Evolutionary conservation across 441 rosid genomes (phyloP).

Genomic region (Adansonia gregorii): DNA sequence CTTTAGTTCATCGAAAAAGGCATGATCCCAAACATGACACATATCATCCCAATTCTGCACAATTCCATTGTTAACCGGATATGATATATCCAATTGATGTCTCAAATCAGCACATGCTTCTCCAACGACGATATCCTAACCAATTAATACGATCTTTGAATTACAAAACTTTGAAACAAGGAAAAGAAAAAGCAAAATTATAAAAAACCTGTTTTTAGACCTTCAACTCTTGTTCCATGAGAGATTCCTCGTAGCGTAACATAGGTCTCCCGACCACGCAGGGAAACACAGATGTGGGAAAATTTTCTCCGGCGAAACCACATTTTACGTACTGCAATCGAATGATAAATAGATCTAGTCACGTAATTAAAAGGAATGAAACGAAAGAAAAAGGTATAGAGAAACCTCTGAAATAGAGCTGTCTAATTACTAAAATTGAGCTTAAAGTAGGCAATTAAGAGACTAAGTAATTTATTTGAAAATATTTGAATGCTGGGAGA

Average conservation of each 20-base stretch:
- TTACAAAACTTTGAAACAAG: background rate
- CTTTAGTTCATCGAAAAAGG: slow-evolving; percentile 81
- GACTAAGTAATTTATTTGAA: background rate
- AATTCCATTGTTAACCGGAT: slow-evolving; percentile 95
- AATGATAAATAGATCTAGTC: slow-evolving; percentile 17
- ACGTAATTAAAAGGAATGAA: slow-evolving; percentile 16
- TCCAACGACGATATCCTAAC: slow-evolving; percentile 90
- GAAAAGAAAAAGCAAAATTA: background rate
- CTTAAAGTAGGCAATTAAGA: background rate
- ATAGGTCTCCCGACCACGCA: slow-evolving; percentile 95
- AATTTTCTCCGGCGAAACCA: slow-evolving; percentile 98
- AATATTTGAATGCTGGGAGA: background rate
- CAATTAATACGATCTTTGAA: background rate
- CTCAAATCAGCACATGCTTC: slow-evolving; percentile 82
- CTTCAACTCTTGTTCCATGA: slow-evolving; percentile 88
- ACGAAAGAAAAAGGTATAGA: background rate
- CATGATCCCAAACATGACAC: slow-evolving; percentile 97
- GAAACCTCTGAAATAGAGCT: background rate
- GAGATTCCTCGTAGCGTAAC: slow-evolving; percentile 90
- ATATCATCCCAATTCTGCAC: slow-evolving; percentile 99
- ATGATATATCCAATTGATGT: slow-evolving; percentile 88
- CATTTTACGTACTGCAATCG: slow-evolving; percentile 89
- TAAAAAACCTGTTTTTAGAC: slow-evolving; percentile 34
- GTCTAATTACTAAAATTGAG: slow-evolving; percentile 3
- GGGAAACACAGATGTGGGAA: slow-evolving; percentile 96